Percentiles rank a stretch among this genome's conserved stretches.
phyloP scores from a whole-genome alignment of 129 eudicot species.

The Flaveria sonorensis region DNA sequence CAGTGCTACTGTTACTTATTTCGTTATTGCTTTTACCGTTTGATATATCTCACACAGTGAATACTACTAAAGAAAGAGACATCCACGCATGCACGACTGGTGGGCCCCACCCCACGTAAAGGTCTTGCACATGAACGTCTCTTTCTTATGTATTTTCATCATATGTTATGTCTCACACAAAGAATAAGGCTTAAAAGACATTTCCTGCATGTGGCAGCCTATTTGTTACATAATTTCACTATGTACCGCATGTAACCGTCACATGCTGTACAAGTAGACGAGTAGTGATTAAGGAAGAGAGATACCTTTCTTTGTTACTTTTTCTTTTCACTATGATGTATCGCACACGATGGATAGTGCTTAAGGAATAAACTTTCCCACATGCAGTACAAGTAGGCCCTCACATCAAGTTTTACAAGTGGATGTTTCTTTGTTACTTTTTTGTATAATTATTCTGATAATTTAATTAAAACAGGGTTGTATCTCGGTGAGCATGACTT shows the following conservation, averaged over 20 bases:
- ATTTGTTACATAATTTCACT: neutral
- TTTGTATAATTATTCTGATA: neutral
- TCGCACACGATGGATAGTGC: conserved; percentile 1
- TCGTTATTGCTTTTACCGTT: neutral
- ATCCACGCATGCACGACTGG: neutral
- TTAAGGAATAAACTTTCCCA: neutral
- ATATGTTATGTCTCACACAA: no score
- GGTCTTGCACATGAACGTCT: neutral
- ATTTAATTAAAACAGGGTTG: conserved; percentile 64
- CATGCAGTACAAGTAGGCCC: neutral
- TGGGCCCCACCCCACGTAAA: neutral
- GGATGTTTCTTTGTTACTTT: neutral
- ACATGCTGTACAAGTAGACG: neutral
- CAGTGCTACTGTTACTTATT: neutral
- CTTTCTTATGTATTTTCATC: neutral
- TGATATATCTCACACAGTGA: neutral
- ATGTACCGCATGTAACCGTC: neutral
- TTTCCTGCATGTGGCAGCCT: neutral
- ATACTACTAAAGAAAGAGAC: neutral
- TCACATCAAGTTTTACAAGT: no score
- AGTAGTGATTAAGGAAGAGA: conserved; percentile 2
- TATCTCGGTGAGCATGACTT: conserved; percentile 70
- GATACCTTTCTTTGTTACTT: neutral
- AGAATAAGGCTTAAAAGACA: no score
- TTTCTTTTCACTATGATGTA: neutral